Evolutionary conservation across 805 yeast species (phyloP).

Genomic region (Lachancea sp.): DNA sequence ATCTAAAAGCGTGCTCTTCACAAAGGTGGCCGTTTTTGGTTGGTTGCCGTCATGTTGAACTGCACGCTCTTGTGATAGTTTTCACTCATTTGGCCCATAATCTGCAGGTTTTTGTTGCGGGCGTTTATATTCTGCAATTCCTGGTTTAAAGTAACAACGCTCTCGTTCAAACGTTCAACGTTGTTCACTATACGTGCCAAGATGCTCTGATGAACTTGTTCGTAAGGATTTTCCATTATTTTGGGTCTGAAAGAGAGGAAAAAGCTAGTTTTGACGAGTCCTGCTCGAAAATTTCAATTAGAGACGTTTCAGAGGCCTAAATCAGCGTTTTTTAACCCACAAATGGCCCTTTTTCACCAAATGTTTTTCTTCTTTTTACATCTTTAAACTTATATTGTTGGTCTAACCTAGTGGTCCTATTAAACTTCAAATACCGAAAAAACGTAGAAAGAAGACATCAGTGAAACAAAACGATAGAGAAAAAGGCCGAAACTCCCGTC

Average conservation of each 20-base stretch:
- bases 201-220: conserved; percentile 70
- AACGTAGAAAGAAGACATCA: too few relatives aligned
- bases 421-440: too few relatives aligned
- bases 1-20: too few relatives aligned
- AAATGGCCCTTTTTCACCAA: too few relatives aligned
- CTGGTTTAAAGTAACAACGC: conserved; percentile 57
- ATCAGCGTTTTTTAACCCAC: background rate
- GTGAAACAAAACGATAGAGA: too few relatives aligned
- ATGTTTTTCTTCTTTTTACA: too few relatives aligned
- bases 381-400: too few relatives aligned
- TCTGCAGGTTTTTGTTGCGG: conserved; percentile 61
- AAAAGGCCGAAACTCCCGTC: too few relatives aligned
- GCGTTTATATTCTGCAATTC: conserved; percentile 55
- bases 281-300: too few relatives aligned
- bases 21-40: conserved; percentile 51
- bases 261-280: too few relatives aligned
- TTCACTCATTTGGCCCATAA: conserved; percentile 73
- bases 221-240: conserved; percentile 79
- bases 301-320: background rate
- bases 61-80: conserved; percentile 65
- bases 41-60: conserved; percentile 62
- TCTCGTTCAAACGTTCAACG: conserved; percentile 69
- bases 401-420: too few relatives aligned
- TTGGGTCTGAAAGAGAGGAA: too few relatives aligned
- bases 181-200: conserved; percentile 70